Evolutionary conservation across 768 basidiomycete species (phyloP), one percentile per base, ranked within the genome.

Genomic region (Kwoniella sp.): DNA sequence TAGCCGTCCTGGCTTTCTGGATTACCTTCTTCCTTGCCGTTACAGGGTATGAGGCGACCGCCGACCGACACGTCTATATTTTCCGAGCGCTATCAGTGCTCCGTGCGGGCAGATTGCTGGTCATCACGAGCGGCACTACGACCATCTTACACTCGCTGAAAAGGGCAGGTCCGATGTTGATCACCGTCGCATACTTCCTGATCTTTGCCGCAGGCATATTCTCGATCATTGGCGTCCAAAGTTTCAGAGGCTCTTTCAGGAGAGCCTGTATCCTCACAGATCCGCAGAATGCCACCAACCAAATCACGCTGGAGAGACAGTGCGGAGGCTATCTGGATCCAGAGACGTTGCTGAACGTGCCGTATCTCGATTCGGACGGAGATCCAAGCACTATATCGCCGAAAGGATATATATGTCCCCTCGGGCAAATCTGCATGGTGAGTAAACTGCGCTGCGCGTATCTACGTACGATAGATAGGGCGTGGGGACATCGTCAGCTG

Each of bases 91-190:
- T 98, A 79, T 91, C 90, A 69, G 91, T 93, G 29, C 83, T 97
- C 20, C 84, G 95, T 69, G 89, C 87, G 1, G 87, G 90, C 1
- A 85, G 95, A 67, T 81, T 98, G 48, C 82, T 98, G 48, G 86
- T 92, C 4, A 87, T 97, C 63, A 95, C 94, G 1, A 87, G 87
- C 67, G 95, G 95, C 81, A 98, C 95, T 23, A 90, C 92, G 84
- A 90, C 93, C 0, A 96, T 98, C 74, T 89, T 98, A 84, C 90
- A 88, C 64, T 93, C 91, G 2, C 83, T 98, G 61, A 98, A 97
- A 82, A 88, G 87, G 1, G 93, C 94, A 0, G 86, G 89, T 25
- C 93, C 94, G 0, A 82, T 96, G n/a, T 86, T 98, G 9, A 87
- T 92, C 4, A 89, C 88, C 63, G 93, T 97, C 4, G 87, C 92